Evolutionary conservation across 1,284 basidiomycete genomes (phyloP).

Genomic region (Gymnopus androsaceus): DNA sequence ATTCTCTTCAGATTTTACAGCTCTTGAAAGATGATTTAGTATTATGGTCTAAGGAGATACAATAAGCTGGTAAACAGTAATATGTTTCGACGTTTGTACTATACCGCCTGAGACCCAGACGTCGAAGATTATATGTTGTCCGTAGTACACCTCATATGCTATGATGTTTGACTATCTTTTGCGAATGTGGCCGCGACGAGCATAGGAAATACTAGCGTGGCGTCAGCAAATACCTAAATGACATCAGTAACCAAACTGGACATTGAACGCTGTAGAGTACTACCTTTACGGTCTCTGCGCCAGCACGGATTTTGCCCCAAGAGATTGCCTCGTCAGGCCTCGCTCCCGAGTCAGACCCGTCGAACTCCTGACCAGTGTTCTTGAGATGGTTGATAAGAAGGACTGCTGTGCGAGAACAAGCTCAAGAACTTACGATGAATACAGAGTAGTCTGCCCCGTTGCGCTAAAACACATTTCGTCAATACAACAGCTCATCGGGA

Average conservation of each 20-base stretch:
- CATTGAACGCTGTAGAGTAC: neutral
- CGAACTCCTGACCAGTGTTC: conserved; percentile 99
- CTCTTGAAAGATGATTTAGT: conserved; percentile 65
- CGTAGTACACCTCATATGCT: conserved; percentile 1
- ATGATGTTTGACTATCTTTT: conserved; percentile 36
- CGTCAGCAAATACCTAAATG: conserved; percentile 71
- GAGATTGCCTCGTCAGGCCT: conserved; percentile 97
- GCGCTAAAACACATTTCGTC: conserved; percentile 53
- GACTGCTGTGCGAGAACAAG: neutral
- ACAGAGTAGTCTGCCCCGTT: conserved; percentile 99
- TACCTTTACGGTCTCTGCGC: conserved; percentile 91
- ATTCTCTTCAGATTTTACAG: conserved; percentile 68
- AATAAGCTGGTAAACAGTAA: conserved; percentile 34
- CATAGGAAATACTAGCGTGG: conserved; percentile 89
- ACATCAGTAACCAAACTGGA: neutral
- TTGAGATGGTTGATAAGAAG: conserved; percentile 27
- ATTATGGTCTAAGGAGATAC: conserved; percentile 63
- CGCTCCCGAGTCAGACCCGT: conserved; percentile 97
- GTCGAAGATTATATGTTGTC: neutral
- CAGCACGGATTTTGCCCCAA: conserved; percentile 98
- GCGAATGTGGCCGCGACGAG: conserved; percentile 88
- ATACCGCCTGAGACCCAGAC: neutral
- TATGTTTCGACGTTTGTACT: neutral
- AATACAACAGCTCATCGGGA: neutral
- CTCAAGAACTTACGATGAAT: conserved; percentile 73